These are phyloP conservation scores for Populus deltoides DNA, from an alignment of 345 rosid species.

Conservation along the genomic window DNA sequence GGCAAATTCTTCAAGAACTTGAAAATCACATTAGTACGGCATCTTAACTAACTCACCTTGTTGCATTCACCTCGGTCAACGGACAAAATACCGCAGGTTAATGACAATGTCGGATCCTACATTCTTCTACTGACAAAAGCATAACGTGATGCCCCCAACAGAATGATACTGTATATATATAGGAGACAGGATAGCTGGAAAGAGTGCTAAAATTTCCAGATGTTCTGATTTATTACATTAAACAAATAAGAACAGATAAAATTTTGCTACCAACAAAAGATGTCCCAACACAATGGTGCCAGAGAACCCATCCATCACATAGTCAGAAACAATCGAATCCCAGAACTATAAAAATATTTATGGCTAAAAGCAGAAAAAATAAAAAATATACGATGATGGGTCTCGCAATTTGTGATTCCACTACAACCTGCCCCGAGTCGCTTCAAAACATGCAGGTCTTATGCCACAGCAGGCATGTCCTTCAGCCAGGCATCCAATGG, in stretches of 20 bases:
- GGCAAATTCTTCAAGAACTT: not conserved
- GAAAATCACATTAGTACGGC: not conserved
- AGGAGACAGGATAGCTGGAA: not conserved
- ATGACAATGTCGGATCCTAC: too few relatives aligned
- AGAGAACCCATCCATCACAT: constrained; percentile 4
- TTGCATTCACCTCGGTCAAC: not conserved
- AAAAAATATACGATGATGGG: not conserved
- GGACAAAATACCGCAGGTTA: not conserved
- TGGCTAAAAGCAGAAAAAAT: not conserved
- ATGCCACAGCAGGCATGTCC: constrained; percentile 31
- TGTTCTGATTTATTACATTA: constrained; percentile 22
- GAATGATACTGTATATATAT: too few relatives aligned
- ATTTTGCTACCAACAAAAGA: constrained; percentile 16
- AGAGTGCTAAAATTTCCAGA: constrained; percentile 2
- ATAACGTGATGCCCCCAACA: too few relatives aligned
- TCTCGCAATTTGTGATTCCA: constrained; percentile 13
- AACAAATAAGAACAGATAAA: constrained; percentile 14
- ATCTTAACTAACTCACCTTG: not conserved
- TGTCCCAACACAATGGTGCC: constrained; percentile 13
- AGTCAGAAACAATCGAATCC: constrained; percentile 5
- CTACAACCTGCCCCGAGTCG: constrained; percentile 1
- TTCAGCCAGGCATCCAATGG: constrained; percentile 30
- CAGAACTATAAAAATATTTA: constrained; percentile 2
- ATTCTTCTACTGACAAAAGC: too few relatives aligned
- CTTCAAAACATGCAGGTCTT: not conserved